Conservation (phyloP, 192 early-diverging fungal genomes). For the Gigaspora rosea region DNA sequence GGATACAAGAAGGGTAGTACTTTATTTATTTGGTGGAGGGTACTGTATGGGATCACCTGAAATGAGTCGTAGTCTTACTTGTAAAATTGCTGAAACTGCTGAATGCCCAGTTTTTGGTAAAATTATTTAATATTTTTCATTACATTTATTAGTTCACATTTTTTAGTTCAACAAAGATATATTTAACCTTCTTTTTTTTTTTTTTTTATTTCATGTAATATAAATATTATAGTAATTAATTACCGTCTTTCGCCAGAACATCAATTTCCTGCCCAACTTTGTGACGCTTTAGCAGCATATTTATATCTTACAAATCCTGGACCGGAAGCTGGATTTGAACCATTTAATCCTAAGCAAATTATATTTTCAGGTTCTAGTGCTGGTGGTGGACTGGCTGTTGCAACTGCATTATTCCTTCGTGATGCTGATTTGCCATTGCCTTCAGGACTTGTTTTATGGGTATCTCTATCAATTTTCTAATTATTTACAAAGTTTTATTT, state of each 20-base stretch:
- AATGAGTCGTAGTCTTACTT: background rate
- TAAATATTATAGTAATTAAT: slow-evolving; percentile 46
- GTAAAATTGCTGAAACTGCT: background rate
- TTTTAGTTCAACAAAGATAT: too few relatives aligned
- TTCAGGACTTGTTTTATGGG: background rate
- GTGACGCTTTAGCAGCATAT: slow-evolving; percentile 77
- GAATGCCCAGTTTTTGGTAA: background rate
- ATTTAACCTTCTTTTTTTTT: background rate
- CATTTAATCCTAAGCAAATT: slow-evolving; percentile 54
- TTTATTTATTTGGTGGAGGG: slow-evolving; percentile 78
- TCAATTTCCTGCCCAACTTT: slow-evolving; percentile 77
- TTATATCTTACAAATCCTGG: slow-evolving; percentile 47
- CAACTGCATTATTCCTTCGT: slow-evolving; percentile 51
- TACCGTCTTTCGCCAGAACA: slow-evolving; percentile 81
- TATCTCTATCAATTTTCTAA: background rate
- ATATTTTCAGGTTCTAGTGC: slow-evolving; percentile 67
- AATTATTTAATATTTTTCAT: too few relatives aligned
- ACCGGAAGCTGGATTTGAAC: background rate
- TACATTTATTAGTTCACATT: too few relatives aligned
- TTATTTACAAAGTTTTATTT: background rate
- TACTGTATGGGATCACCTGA: slow-evolving; percentile 50
- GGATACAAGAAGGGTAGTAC: slow-evolving; percentile 50
- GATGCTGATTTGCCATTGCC: slow-evolving; percentile 39
- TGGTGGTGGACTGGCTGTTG: slow-evolving; percentile 60
- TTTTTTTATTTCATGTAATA: background rate